Base-by-base conservation (phyloP, 306 rosid species). In the Carpinus viminea region DNA sequence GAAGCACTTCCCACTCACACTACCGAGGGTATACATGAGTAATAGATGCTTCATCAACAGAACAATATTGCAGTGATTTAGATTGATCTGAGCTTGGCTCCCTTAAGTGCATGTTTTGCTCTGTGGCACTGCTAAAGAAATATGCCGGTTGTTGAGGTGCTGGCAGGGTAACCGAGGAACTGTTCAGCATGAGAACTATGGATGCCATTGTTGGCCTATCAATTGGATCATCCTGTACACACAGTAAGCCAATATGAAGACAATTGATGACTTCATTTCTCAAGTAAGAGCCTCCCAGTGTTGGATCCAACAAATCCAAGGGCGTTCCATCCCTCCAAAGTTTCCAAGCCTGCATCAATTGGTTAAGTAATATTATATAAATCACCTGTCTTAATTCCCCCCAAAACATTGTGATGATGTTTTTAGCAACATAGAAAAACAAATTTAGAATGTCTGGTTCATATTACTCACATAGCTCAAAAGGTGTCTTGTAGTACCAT, bases 141-240 rank as follows among this genome's bases (percentile, higher is more conserved):
- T 76, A 71, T 3, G 85, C 87, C 13, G 91, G 90, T 24, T 65
- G 54, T 55, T 74, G 57, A 31, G 87, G 88, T 26, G 10, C 0
- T 31, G 84, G 74, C 13, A 74, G 45, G 21, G 74, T 73, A 15
- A 85, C 73, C 16, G 91, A 74, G 80, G 74, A 31, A 57, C 92
- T 83, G 38, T 53, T 87, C 8, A 90, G 21, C 45, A 46, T 28
- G 12, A 48, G 47, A 18, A 76, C 61, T 4, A 65, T 18, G 1
- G 73, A 9, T 31, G 60, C 54, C 59, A 78, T 78, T 5, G 76
- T 57, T 5, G 81, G 81, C 34, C 81, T 78, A 4, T 69, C 81
- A 16, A 4, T 16, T 57, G 76, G 54, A 78, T 78, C 81, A 43
- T 70, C 50, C n/a, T 78, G 81, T n/a, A 57, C 81, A 70, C 76